Evolutionary conservation across 768 basidiomycete genomes (phyloP), one percentile per base, ranked within the genome.

Genomic region (Tricholoma sp.): DNA sequence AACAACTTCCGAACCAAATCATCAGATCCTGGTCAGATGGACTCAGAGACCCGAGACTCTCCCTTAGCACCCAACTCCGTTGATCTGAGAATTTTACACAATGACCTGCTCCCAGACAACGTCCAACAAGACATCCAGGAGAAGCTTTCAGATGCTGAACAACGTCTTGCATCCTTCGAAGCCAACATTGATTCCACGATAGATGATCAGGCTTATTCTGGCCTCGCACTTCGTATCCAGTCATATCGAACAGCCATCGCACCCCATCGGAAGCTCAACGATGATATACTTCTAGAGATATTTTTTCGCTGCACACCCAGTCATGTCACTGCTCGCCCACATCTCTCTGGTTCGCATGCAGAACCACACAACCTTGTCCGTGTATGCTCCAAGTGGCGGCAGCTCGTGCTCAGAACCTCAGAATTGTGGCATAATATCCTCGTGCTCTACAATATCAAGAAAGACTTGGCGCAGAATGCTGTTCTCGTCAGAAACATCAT

Each of bases 1-100:
- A n/a, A n/a, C n/a, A 19, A 62, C 67, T 66, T 74, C 55, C 74
- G 24, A 27, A 27, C 24, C 24, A 27, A 27, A n/a, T n/a, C n/a
- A n/a, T n/a, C n/a, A n/a, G n/a, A n/a, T n/a, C n/a, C n/a, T n/a
- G n/a, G n/a, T n/a, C n/a, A n/a, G 24, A 27, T 27, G 24, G 5
- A 27, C 24, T 27, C 24, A 27, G 24, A 27, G 24, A 3, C 24
- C 24, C 24, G 24, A 27, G 24, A 27, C 5, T 5, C 24, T 27
- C 24, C 24, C 24, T 27, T 27, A 2, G 24, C 24, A 3, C 24
- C 24, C 24, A 27, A 27, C 2, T 3, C 3, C 24, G 24, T 5
- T 27, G 24, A 27, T 27, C 24, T 27, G 31, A 11, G 31, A 32
- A 32, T 32, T 32, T 32, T 7, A 5, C 31, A 32, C 8, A 32